Percentiles rank a stretch among this genome's conserved stretches.
Conservation (phyloP, 805 yeast species). For the Suhomyces prunicola region DNA sequence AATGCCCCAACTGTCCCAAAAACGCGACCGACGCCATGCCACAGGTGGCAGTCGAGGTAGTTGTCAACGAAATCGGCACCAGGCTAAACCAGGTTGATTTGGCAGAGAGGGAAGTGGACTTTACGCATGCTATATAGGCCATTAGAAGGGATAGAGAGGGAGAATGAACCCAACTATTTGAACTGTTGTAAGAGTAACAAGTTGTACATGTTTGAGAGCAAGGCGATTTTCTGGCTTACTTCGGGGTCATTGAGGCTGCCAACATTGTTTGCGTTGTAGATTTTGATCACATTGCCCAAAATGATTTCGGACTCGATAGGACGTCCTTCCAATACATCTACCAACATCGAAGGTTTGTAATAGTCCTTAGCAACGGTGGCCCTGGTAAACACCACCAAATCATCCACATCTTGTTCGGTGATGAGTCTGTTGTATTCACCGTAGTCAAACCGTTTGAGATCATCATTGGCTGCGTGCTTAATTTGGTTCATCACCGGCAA, state of each 20-base stretch:
- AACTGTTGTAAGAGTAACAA: conserved; percentile 4
- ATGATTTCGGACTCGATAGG: conserved; percentile 71
- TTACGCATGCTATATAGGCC: not conserved
- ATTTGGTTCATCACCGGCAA: conserved; percentile 22
- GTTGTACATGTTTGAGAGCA: conserved; percentile 9
- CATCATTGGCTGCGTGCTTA: conserved; percentile 13
- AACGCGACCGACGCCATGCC: conserved; percentile 9
- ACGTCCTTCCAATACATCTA: conserved; percentile 62
- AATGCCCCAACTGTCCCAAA: conserved; percentile 27
- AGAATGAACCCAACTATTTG: not conserved
- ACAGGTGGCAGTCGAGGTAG: conserved; percentile 10
- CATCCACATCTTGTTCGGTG: conserved; percentile 6
- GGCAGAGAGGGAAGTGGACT: not conserved
- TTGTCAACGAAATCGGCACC: conserved; percentile 1
- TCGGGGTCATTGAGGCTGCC: conserved; percentile 1
- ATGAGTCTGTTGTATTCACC: conserved; percentile 6
- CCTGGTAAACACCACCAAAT: conserved; percentile 14
- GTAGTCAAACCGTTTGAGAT: conserved; percentile 11
- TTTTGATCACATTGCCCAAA: conserved; percentile 47
- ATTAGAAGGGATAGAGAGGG: not conserved
- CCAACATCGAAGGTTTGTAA: conserved; percentile 72
- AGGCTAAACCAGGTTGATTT: conserved; percentile 3
- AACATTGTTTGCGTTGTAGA: conserved; percentile 1
- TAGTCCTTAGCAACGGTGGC: conserved; percentile 49
- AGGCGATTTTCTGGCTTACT: conserved; percentile 10